Conservation (phyloP, 2,329 filamentous ascomycete genomes). For the Dactylellina haptotyla region DNA sequence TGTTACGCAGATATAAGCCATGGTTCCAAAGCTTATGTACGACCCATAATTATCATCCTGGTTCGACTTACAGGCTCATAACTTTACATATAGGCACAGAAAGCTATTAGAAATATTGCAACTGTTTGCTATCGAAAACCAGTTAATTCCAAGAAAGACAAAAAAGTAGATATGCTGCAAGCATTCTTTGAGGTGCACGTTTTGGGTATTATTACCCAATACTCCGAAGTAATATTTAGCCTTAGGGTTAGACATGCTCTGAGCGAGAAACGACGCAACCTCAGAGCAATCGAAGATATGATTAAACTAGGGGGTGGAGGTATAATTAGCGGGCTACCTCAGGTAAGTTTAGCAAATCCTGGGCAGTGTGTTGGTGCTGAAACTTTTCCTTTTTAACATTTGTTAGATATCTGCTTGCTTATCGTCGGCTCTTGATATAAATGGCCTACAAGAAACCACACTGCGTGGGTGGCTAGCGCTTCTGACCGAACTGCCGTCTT, state of each 20-base stretch:
- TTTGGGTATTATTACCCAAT: constrained; percentile 83
- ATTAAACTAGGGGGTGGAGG: constrained; percentile 78
- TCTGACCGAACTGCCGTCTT: constrained; percentile 76
- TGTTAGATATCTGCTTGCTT: constrained; percentile 86
- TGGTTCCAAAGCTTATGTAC: constrained; percentile 23
- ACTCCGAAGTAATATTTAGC: constrained; percentile 82
- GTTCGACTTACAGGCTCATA: not conserved
- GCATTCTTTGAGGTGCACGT: constrained; percentile 84
- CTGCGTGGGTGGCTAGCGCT: constrained; percentile 87
- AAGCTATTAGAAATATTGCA: constrained; percentile 39
- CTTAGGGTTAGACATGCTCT: constrained; percentile 67
- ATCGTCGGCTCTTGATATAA: constrained; percentile 80
- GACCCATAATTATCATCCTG: not conserved
- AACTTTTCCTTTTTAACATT: constrained; percentile 28
- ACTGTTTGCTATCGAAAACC: constrained; percentile 35
- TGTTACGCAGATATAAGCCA: constrained; percentile 35
- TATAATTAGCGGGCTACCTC: constrained; percentile 82
- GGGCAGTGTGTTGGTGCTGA: constrained; percentile 39
- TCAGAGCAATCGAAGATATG: constrained; percentile 88
- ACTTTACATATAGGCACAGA: constrained; percentile 23
- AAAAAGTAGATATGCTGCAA: constrained; percentile 69
- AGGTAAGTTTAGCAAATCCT: constrained; percentile 67
- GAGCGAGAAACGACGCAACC: constrained; percentile 78
- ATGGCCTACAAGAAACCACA: constrained; percentile 78
- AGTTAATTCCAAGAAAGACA: constrained; percentile 63